A percentile compares a stretch with the other conserved stretches of the same genome.
These are phyloP conservation scores for Aspergillus hortae DNA, from an alignment of 2,329 filamentous ascomycete genomes.

Conservation along the genomic window DNA sequence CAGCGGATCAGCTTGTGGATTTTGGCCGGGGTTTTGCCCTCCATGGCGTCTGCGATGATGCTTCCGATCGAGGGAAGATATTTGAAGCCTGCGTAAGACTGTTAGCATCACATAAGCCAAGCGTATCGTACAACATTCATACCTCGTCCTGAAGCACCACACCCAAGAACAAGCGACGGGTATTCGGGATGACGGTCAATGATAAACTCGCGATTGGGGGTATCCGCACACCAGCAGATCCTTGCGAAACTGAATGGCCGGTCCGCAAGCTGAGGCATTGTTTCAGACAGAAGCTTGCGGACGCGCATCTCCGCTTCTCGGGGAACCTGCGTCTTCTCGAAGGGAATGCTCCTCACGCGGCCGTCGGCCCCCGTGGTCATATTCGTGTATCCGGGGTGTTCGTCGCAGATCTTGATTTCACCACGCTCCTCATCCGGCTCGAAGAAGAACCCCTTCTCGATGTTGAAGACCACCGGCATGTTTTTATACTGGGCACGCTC, in stretches of 20 bases:
- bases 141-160: conserved; percentile 45
- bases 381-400: conserved; percentile 55
- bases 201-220: conserved; percentile 51
- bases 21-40: conserved; percentile 40
- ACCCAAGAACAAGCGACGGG: conserved; percentile 44
- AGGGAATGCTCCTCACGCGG: conserved; percentile 34
- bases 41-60: conserved; percentile 47
- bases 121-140: background rate
- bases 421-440: conserved; percentile 42
- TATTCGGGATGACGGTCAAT: conserved; percentile 49
- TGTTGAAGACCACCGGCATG: conserved; percentile 45
- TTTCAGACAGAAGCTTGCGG: conserved; percentile 48
- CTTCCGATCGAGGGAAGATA: conserved; percentile 49
- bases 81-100: conserved; percentile 42
- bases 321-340: conserved; percentile 44
- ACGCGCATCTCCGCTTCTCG: conserved; percentile 46
- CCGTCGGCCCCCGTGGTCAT: conserved; percentile 28
- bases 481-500: conserved; percentile 43
- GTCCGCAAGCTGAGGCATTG: conserved; percentile 51
- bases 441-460: conserved; percentile 49
- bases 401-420: conserved; percentile 43
- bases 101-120: background rate
- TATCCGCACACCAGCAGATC: conserved; percentile 58
- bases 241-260: conserved; percentile 50
- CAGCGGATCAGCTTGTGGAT: conserved; percentile 46